Conservation (phyloP, 1,284 basidiomycete species). For the Boletus smithii region DNA sequence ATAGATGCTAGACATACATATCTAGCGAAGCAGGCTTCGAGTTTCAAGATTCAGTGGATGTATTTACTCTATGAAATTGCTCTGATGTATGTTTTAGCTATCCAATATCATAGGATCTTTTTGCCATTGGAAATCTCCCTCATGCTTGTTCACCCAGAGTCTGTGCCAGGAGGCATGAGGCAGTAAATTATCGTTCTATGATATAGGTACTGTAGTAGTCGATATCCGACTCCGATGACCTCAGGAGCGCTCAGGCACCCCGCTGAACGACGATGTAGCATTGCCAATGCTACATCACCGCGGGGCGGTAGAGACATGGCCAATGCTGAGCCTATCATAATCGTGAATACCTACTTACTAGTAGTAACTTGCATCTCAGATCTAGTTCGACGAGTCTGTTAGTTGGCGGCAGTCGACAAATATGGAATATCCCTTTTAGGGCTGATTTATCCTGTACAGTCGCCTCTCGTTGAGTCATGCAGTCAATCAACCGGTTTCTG, state of each 20-base stretch:
- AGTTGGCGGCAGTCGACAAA: background rate
- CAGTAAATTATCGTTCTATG: no score
- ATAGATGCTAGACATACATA: slow-evolving; percentile 18
- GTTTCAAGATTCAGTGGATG: slow-evolving; percentile 5
- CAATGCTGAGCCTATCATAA: no score
- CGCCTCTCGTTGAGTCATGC: slow-evolving; percentile 50
- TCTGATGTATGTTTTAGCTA: slow-evolving; percentile 14
- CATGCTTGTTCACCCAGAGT: background rate
- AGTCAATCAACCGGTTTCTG: slow-evolving; percentile 84
- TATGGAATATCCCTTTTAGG: slow-evolving; percentile 22
- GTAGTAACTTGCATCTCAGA: no score
- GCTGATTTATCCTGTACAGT: slow-evolving; percentile 1
- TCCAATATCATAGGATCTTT: slow-evolving; percentile 3
- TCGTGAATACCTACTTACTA: no score
- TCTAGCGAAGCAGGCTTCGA: slow-evolving; percentile 11
- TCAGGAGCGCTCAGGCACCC: no score
- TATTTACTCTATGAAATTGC: slow-evolving; percentile 8
- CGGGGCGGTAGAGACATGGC: no score
- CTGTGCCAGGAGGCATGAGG: no score
- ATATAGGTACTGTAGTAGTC: no score
- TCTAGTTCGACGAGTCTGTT: background rate
- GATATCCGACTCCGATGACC: no score
- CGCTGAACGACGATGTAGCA: no score
- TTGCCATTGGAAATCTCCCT: background rate
- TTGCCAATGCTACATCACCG: no score